These are phyloP conservation scores for Tulasnella sp. DNA, from an alignment of 768 basidiomycete genomes.

Conservation along the genomic window DNA sequence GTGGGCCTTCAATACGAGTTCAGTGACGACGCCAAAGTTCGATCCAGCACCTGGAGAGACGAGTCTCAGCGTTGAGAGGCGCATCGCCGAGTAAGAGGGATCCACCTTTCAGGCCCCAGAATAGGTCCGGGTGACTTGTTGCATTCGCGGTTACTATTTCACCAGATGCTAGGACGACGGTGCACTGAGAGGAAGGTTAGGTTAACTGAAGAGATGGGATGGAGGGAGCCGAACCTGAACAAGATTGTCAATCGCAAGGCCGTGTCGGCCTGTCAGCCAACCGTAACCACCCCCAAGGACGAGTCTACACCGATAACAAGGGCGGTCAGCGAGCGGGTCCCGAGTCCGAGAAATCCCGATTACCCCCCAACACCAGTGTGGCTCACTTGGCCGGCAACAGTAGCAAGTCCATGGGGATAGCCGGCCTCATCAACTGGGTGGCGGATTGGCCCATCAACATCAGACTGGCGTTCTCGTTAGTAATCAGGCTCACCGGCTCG, in stretches of 20 bases:
- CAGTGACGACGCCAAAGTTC: conserved; percentile 31
- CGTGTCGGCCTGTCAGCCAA: conserved; percentile 32
- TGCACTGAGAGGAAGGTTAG: conserved; percentile 19
- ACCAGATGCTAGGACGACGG: conserved; percentile 2
- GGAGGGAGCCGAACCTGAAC: conserved; percentile 19
- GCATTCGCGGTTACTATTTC: conserved; percentile 13
- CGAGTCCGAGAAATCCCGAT: not conserved
- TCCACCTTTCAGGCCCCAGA: conserved; percentile 12
- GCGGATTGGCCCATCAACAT: not conserved
- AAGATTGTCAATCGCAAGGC: conserved; percentile 22
- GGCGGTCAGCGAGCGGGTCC: not conserved
- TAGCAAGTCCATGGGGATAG: not conserved
- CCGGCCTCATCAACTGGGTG: not conserved
- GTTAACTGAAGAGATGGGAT: not conserved
- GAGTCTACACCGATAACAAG: conserved; percentile 23
- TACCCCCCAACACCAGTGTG: conserved; percentile 3
- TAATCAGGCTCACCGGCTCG: not conserved
- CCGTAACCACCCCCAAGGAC: conserved; percentile 45
- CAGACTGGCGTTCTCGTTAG: not conserved
- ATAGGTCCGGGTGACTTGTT: conserved; percentile 2
- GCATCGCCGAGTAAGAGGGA: conserved; percentile 12
- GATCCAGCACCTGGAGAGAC: conserved; percentile 16
- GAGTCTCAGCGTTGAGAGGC: not conserved
- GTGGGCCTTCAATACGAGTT: conserved; percentile 37
- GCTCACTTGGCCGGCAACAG: not conserved